Base-by-base conservation (phyloP, 805 yeast genomes). In the Tetrapisispora phaffii region DNA sequence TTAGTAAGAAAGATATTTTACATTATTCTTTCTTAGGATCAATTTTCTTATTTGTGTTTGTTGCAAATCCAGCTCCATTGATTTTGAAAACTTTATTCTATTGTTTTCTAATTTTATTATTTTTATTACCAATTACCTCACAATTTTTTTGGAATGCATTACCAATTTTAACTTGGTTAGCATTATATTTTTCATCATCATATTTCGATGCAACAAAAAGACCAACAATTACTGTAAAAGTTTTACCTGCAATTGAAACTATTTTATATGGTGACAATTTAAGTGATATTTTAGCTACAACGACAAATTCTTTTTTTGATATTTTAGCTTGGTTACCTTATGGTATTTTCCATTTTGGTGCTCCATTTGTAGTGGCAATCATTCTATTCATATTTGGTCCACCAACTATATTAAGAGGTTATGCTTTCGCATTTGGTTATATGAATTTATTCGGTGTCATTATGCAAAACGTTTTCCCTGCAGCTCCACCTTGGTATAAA, bases 401-500 rank as follows among this genome's bases (percentile, higher is more conserved):
- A 8, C 98, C 98, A 40, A 81, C 84, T 10, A 70, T 86, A 4
- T 67, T 90, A 35, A 77, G 93, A 47, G 77, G 85, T 8, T 90
- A 82, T 65, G 95, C 87, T 3, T 85, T 87, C 68, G 87, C 96
- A 4, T 89, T 90, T 67, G 98, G 98, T 15, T 87, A 83, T 69
- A 83, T 87, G 88, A 90, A 90, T 65, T 66, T 89, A 52, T 63
- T 78, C 43, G 97, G 97, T 36, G 96, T 90, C 24, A 57, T 83
- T 32, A 76, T 77, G 45, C 97, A 90, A 67, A 74, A 87, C 51
- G 52, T 80, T 7, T 86, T 86, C 63, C 96, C 98, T 5, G 85
- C 93, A 42, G 96, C 97, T 46, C 94, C 98, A 13, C 98, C 98
- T 17, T 90, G 98, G 98, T 90, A 90, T 63, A 84, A 85, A 57